Evolutionary conservation across 2,329 filamentous ascomycete species (phyloP), one percentile per base, ranked within the genome.

Genomic region (Colletotrichum sp.): DNA sequence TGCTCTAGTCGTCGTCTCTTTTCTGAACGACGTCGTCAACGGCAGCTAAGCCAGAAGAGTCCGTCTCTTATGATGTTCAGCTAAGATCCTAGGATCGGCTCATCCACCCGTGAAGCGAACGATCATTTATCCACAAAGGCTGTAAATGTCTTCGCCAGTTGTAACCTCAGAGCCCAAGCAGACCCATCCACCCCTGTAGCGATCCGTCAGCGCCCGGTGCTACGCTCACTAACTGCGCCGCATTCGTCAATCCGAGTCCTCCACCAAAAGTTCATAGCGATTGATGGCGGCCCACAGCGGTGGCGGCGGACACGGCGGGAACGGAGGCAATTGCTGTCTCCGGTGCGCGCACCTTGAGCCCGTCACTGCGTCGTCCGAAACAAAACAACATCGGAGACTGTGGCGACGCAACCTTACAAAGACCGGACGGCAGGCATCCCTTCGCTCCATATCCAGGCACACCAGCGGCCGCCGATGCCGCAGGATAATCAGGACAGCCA

Each of bases 351-450:
- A 61, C 15, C 30, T 32, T 27, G 25, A 55, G 44, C 48, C 61
- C 28, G 32, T 34, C 55, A 22, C 39, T 59, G 48, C 72, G 22
- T 28, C 52, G 68, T 60, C 68, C 34, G 48, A 71, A 71, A 55
- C 44, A 32, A 71, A 74, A 74, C 57, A 34, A 34, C 25, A 22
- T 28, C 44, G 15, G 36, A 71, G 60, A 36, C 60, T 32, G 60
- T 15, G n/a, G n/a, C 57, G 67, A 55, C 60, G 28, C 32, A 73
- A 70, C 30, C 5, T 28, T 57, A 13, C 16, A 9, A 15, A 34
- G 28, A 65, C 59, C 34, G 67, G 67, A 60, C 44, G 59, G 34
- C 67, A 74, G 30, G 67, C 72, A 59, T 74, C 67, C 67, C 67
- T 22, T 74, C 7, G 19, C 68, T 44, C 71, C 55, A 16, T 16